Evolutionary conservation across 441 rosid species (phyloP), one percentile per base, ranked within the genome.

Genomic region (Pelargonium myrrhifolium): DNA sequence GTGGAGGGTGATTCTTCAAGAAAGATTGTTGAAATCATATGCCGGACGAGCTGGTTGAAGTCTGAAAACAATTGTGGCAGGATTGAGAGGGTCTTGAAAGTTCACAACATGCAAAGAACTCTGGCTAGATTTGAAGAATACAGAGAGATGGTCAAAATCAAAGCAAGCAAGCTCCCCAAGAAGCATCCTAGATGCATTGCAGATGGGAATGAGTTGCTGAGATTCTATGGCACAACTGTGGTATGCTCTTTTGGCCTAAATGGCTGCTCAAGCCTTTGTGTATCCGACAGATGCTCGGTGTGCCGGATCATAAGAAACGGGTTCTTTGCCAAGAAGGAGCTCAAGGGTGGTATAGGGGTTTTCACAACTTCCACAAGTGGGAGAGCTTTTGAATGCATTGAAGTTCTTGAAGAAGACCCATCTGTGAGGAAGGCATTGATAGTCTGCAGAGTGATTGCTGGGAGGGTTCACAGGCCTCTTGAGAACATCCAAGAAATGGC

Each of bases 1-100:
- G 86, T 87, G 65, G 98, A 93, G 80, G 98, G 98, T 0, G 98
- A 90, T 67, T 93, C 98, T 9, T 93, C 98, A 0, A 87, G 98
- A 71, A 93, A 93, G 72, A 93, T 93, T 15, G 98, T 93, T 24
- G 98, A 93, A 74, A 93, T 93, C 65, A 93, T 93, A 62, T 93
- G 98, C 75, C 75, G 90, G 66, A 86, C 98, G 35, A 88, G 96
- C 75, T 89, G 91, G 98, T 75, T 87, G 39, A 90, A 89, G 73
- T 83, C 94, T 14, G 98, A 93, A 74, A 89, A 83, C 64, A 88
- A 84, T 65, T 87, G 91, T 12, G 90, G 97, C 62, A 76, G 98
- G 77, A 89, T 93, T 62, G 98, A 93, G 70, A 73, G 96, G 74
- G 97, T 93, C 20, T 71, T 93, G 73, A 93, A 93, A 77, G 91